A percentile compares a stretch with the other conserved stretches of the same genome.
These are phyloP conservation scores for Solanum hybrid DNA, from an alignment of 305 asterid species.

Conservation along the genomic window DNA sequence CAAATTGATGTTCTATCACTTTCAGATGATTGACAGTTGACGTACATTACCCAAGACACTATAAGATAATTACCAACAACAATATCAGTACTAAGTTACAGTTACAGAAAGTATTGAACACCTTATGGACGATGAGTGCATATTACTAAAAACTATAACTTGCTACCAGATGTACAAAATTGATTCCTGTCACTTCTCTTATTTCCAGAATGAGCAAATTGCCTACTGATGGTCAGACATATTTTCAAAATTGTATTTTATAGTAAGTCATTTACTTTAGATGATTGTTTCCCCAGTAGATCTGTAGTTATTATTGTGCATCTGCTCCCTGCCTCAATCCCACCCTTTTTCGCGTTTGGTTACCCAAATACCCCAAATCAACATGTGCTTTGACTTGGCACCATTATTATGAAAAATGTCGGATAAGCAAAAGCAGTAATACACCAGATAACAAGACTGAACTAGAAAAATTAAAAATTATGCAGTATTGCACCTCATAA, in stretches of 20 bases:
- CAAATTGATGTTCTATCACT: neutral
- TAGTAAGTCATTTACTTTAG: neutral
- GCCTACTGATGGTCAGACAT: neutral
- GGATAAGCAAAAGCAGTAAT: neutral
- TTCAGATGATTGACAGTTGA: neutral
- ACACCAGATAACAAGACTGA: neutral
- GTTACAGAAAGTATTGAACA: neutral
- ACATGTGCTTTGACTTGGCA: neutral
- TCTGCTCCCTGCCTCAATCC: neutral
- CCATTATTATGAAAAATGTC: neutral
- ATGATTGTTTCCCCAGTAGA: neutral
- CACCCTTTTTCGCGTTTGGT: neutral
- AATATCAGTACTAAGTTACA: neutral
- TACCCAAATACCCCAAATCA: neutral
- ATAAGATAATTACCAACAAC: neutral
- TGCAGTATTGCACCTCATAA: conserved; percentile 57
- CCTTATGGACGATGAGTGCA: neutral
- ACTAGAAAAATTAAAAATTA: neutral
- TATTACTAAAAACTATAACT: neutral
- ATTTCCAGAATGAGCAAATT: neutral
- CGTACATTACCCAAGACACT: neutral
- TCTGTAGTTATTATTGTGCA: neutral
- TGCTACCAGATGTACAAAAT: neutral
- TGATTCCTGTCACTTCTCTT: neutral
- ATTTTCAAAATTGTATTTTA: neutral